Percentiles rank a stretch among this genome's conserved stretches.
Evolutionary conservation across 2,329 filamentous ascomycete species (phyloP).

Genomic region (Myriangium duriaei): DNA sequence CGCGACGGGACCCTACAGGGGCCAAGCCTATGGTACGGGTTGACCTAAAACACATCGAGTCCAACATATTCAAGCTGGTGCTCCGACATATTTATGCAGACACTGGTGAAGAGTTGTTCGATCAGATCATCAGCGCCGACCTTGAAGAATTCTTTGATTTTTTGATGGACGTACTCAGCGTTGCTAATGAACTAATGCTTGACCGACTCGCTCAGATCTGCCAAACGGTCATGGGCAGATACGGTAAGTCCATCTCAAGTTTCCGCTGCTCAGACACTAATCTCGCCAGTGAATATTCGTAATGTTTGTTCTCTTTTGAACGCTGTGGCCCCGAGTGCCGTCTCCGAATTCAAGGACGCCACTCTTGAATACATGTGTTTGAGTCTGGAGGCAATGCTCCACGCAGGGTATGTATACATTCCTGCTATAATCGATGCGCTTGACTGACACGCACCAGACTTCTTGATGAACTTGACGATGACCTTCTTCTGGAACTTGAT

Average conservation of each 20-base stretch:
- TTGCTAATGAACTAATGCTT: constrained; percentile 90
- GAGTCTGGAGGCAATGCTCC: constrained; percentile 82
- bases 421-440: constrained; percentile 3
- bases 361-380: constrained; percentile 84
- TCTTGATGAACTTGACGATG: constrained; percentile 72
- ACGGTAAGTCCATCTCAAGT: constrained; percentile 40
- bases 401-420: constrained; percentile 52
- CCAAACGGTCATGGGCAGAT: constrained; percentile 69
- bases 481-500: constrained; percentile 72
- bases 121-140: constrained; percentile 56
- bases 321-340: constrained; percentile 69
- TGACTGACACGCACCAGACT: constrained; percentile 34
- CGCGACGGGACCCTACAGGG: constrained; percentile 43
- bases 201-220: constrained; percentile 83
- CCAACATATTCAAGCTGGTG: constrained; percentile 63
- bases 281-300: constrained; percentile 52
- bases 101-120: constrained; percentile 66
- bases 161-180: constrained; percentile 79
- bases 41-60: constrained; percentile 70
- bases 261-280: neutral
- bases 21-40: constrained; percentile 48
- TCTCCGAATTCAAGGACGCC: constrained; percentile 75
- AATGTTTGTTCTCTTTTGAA: constrained; percentile 82
- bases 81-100: constrained; percentile 76
- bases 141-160: constrained; percentile 78